phyloP scores from a whole-genome alignment of 768 basidiomycete genomes.

The Amanita muscaria region DNA sequence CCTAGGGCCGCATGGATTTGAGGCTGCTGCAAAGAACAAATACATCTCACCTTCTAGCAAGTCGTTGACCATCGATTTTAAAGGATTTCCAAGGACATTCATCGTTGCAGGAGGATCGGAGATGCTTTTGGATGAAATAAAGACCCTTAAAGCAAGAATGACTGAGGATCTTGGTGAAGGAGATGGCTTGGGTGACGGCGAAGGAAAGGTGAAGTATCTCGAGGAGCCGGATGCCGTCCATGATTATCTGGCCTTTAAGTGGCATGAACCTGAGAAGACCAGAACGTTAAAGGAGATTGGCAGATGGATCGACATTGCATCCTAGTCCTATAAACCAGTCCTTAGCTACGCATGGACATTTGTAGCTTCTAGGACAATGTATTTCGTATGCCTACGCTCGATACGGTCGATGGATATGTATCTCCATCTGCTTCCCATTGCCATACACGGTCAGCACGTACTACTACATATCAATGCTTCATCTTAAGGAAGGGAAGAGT shows the following conservation, averaged over 20 bases:
- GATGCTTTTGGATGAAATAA: slow-evolving; percentile 43
- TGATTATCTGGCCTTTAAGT: slow-evolving; percentile 41
- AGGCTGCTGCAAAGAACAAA: slow-evolving; percentile 35
- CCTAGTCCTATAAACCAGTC: too few species aligned
- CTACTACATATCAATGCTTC: too few species aligned
- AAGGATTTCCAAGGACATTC: slow-evolving; percentile 52
- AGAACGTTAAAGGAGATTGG: slow-evolving; percentile 39
- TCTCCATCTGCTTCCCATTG: too few species aligned
- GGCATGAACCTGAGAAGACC: slow-evolving; percentile 46
- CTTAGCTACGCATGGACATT: too few species aligned
- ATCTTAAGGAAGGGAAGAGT: too few species aligned
- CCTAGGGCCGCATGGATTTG: slow-evolving; percentile 38
- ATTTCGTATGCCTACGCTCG: too few species aligned
- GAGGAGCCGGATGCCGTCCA: slow-evolving; percentile 46
- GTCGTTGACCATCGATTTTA: slow-evolving; percentile 32
- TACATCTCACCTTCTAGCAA: slow-evolving; percentile 55
- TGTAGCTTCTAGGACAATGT: too few species aligned
- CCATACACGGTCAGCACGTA: too few species aligned
- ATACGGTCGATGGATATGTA: too few species aligned
- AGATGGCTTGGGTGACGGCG: slow-evolving; percentile 25
- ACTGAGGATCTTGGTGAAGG: slow-evolving; percentile 40
- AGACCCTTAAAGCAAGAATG: slow-evolving; percentile 40
- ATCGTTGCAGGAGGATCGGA: slow-evolving; percentile 52
- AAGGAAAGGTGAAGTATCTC: slow-evolving; percentile 37
- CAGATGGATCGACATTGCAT: slow-evolving; percentile 30